Percentiles rank a stretch among this genome's conserved stretches.
These are phyloP conservation scores for Trifolium subterraneum DNA, from an alignment of 306 rosid genomes.

Conservation along the genomic window DNA sequence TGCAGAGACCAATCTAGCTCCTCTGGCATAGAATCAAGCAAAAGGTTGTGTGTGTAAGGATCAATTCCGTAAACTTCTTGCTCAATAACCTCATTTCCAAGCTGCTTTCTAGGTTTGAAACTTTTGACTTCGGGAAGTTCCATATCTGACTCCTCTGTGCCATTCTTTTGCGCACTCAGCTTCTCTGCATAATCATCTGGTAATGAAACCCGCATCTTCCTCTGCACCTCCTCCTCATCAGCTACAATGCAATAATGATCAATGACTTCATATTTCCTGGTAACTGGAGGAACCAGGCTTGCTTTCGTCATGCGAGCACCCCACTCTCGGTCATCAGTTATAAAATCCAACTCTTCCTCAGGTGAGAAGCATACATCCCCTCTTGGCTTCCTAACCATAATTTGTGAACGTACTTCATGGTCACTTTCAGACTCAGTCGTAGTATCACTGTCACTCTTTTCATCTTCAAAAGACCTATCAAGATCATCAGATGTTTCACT, in stretches of 20 bases:
- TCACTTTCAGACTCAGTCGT: slow-evolving; percentile 78
- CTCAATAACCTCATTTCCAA: slow-evolving; percentile 87
- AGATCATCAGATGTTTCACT: slow-evolving; percentile 91
- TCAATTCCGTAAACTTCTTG: slow-evolving; percentile 99
- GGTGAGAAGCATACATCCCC: slow-evolving; percentile 57
- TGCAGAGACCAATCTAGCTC: slow-evolving; percentile 80
- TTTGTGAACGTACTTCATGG: slow-evolving; percentile 57
- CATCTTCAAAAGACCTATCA: slow-evolving; percentile 75
- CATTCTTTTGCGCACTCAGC: slow-evolving; percentile 87
- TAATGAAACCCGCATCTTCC: slow-evolving; percentile 92
- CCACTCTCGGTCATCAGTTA: slow-evolving; percentile 93
- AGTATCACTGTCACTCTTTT: slow-evolving; percentile 77
- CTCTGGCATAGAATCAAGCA: slow-evolving; percentile 95
- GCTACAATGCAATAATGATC: slow-evolving; percentile 85
- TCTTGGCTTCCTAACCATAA: slow-evolving; percentile 57
- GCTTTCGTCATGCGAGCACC: slow-evolving; percentile 99
- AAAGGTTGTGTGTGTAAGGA: slow-evolving; percentile 95
- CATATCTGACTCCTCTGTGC: slow-evolving; percentile 96
- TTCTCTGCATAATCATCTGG: slow-evolving; percentile 96
- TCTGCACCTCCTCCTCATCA: slow-evolving; percentile 86
- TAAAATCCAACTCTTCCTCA: slow-evolving; percentile 63
- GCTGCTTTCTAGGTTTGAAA: slow-evolving; percentile 93
- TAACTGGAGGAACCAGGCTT: slow-evolving; percentile 98
- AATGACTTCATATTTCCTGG: slow-evolving; percentile 92
- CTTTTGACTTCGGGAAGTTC: slow-evolving; percentile 98